These are phyloP conservation scores for Vachellia collinsii DNA, from an alignment of 306 rosid genomes.

Conservation along the genomic window DNA sequence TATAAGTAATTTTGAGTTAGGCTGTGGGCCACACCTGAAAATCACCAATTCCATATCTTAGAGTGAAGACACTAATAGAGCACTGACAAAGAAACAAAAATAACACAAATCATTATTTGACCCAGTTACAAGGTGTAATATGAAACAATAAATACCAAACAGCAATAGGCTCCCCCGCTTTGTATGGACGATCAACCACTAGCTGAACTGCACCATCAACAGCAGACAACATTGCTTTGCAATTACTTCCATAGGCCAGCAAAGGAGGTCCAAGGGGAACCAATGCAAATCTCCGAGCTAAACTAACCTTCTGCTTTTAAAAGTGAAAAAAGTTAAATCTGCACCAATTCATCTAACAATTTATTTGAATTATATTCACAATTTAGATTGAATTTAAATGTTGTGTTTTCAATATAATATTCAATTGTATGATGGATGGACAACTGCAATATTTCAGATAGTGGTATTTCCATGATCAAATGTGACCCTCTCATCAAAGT, in stretches of 20 bases:
- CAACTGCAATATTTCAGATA: slow-evolving; percentile 29
- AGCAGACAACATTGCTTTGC: slow-evolving; percentile 91
- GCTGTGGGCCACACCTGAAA: slow-evolving; percentile 99
- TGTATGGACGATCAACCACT: slow-evolving; percentile 84
- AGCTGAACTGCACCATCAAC: slow-evolving; percentile 78
- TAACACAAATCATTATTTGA: not conserved
- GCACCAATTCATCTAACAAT: slow-evolving; percentile 1
- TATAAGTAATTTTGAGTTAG: slow-evolving; percentile 85
- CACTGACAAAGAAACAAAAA: slow-evolving; percentile 1
- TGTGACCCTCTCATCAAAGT: not conserved
- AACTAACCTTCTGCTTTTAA: slow-evolving; percentile 84
- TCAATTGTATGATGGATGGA: slow-evolving; percentile 17
- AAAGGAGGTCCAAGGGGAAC: slow-evolving; percentile 98
- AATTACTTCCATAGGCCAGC: slow-evolving; percentile 81
- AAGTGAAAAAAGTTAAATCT: slow-evolving; percentile 31
- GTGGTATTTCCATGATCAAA: slow-evolving; percentile 3
- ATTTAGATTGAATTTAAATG: slow-evolving; percentile 20
- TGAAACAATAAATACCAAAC: slow-evolving; percentile 68
- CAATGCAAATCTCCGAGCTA: slow-evolving; percentile 96
- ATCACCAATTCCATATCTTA: slow-evolving; percentile 35
- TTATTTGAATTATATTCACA: slow-evolving; percentile 20
- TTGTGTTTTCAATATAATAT: slow-evolving; percentile 6
- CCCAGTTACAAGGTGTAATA: slow-evolving; percentile 30
- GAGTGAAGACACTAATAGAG: not conserved
- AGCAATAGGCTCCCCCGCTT: slow-evolving; percentile 84